Percentiles rank a stretch among this genome's conserved stretches.
Conservation (phyloP, 371 early-diverging fungal genomes). For the Phascolomyces articulosus region DNA sequence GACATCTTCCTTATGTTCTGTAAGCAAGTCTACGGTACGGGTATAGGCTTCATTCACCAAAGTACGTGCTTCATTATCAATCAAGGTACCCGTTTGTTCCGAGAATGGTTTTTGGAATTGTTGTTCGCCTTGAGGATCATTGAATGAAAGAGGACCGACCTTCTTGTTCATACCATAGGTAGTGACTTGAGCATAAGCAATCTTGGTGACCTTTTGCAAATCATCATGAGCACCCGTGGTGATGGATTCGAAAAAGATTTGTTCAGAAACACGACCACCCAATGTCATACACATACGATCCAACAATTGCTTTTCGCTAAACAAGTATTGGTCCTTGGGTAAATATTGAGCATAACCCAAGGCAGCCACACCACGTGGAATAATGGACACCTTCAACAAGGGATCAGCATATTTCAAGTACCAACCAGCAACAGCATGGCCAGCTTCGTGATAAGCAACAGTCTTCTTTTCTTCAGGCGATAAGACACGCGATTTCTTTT, state of each 20-base stretch:
- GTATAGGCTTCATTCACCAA: constrained; percentile 84
- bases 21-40: constrained; percentile 80
- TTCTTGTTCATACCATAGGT: constrained; percentile 94
- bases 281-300: constrained; percentile 99
- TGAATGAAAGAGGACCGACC: constrained; percentile 88
- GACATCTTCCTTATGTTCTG: constrained; percentile 81
- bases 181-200: constrained; percentile 95
- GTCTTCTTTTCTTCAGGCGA: constrained; percentile 98
- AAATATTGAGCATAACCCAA: constrained; percentile 98
- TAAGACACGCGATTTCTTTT: constrained; percentile 94
- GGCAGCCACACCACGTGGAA: constrained; percentile 95
- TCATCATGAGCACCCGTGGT: constrained; percentile 95
- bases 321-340: constrained; percentile 97
- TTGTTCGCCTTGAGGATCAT: constrained; percentile 73
- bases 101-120: constrained; percentile 95
- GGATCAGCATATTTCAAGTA: constrained; percentile 96
- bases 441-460: constrained; percentile 99
- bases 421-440: constrained; percentile 99
- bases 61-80: constrained; percentile 91
- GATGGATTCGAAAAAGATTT: constrained; percentile 90
- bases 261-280: constrained; percentile 95
- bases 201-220: constrained; percentile 95
- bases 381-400: constrained; percentile 96
- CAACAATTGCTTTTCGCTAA: constrained; percentile 87
- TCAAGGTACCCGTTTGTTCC: constrained; percentile 92